Percentiles rank a stretch among this genome's conserved stretches.
Conservation (phyloP, 352 stramenopile genomes). For the Sclerospora graminicola region DNA sequence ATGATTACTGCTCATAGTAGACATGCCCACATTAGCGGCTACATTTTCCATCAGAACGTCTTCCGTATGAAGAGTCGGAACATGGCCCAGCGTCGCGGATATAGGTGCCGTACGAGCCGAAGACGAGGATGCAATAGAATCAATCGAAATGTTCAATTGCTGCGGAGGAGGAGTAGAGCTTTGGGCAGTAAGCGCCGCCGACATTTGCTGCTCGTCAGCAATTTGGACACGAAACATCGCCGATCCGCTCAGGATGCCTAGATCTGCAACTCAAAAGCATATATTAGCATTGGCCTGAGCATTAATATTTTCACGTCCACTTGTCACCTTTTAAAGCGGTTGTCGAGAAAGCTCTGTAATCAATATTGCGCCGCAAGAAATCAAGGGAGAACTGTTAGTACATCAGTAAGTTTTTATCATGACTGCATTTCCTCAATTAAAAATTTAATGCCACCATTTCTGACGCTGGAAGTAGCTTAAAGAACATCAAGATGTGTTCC, state of each 20-base stretch:
- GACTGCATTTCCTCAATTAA: background rate
- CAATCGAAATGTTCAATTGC: constrained; percentile 13
- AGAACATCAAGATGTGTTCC: constrained; percentile 40
- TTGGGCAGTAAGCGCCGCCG: background rate
- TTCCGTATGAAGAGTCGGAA: constrained; percentile 1
- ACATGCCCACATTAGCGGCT: background rate
- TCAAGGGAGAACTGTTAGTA: constrained; percentile 53
- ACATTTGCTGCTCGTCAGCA: constrained; percentile 3
- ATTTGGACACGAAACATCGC: constrained; percentile 74
- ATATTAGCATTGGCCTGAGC: background rate
- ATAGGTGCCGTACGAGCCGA: background rate
- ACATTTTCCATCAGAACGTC: constrained; percentile 49
- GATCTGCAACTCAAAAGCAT: constrained; percentile 22
- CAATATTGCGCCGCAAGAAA: constrained; percentile 71
- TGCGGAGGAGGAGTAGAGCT: background rate
- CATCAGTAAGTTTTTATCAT: constrained; percentile 2
- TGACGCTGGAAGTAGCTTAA: constrained; percentile 36
- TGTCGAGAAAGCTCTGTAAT: constrained; percentile 30
- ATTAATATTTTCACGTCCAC: background rate
- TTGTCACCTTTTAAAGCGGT: constrained; percentile 59
- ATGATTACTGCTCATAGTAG: constrained; percentile 37
- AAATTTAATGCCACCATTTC: constrained; percentile 17
- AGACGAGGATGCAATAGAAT: background rate
- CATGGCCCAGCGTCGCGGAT: background rate
- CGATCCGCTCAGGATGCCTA: constrained; percentile 72